Evolutionary conservation across 1,284 basidiomycete species (phyloP), one percentile per base, ranked within the genome.

Genomic region (Mycena citricolor): DNA sequence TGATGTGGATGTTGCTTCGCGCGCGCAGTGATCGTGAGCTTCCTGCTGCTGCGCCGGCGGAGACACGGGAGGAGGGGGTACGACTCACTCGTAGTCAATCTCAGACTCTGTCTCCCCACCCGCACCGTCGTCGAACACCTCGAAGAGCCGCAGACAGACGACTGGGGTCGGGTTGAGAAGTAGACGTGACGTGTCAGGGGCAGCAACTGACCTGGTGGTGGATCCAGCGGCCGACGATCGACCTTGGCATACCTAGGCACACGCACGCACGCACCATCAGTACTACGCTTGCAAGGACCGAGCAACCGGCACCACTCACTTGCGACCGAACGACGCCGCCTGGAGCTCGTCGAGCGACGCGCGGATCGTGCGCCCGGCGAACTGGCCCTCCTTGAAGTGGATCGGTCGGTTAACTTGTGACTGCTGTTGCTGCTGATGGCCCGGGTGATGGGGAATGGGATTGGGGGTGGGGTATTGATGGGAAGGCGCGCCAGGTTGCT

Each of bases 281-380:
- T n/a, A n/a, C n/a, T n/a, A n/a, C n/a, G n/a, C n/a, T n/a, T n/a
- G n/a, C 10, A 14, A 39, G 42, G 32, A 35, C 36, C 23, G 25
- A 35, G 10, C 37, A 39, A n/a, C 13, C n/a, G n/a, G 29, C 16
- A 33, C 17, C 13, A 56, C 66, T 57, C 59, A 83, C 81, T 83
- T 83, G 65, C 81, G 66, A 13, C 81, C 81, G 26, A 83, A 61
- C 59, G 82, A 69, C 13, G 81, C 81, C 47, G 81, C 79, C 59
- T 83, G 81, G 6, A 83, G 62, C 62, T 85, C 82, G 39, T 65
- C 55, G 32, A 84, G 65, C 60, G 81, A 71, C 52, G 78, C 77
- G 40, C 83, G 76, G 36, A 84, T 67, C 10, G 71, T 74, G 44
- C 69, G 68, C 20, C 79, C 81, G 42, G 68, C 60, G 58, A 83